Base-by-base conservation (phyloP, 192 early-diverging fungal species). In the Backusella westeae region DNA sequence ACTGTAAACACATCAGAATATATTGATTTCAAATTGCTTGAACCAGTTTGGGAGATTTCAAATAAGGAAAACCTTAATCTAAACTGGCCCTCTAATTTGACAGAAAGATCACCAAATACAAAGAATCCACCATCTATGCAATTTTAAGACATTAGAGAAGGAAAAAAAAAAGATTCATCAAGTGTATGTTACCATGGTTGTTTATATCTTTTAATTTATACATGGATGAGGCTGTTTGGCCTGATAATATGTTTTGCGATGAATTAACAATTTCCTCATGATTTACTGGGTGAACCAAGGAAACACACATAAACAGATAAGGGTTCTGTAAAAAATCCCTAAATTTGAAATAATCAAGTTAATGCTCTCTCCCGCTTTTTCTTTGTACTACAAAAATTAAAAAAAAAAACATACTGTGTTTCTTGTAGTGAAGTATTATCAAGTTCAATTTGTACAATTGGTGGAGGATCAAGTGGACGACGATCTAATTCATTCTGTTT, bases 221-320 rank as follows among this genome's bases (percentile, higher is more conserved):
- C 67, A 97, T 82, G 15, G 95, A 95, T 0, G 94, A 95, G 19
- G 96, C 94, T 15, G 96, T 92, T n/a, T 94, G 94, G 15, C 96
- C 96, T 5, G 94, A 92, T 38, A 95, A 90, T 15, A 93, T 92
- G 6, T 92, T 87, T 23, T 94, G 93, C 69, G 89, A 70, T 85
- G 90, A 87, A 84, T 93, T 80, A 36, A 83, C 77, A 42, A 95
- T 87, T 73, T 96, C 94, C 65, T 91, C 89, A 74, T 96, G 91
- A 70, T 92, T 91, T 14, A 89, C 87, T 66, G 87, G 84, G 73
- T 83, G 80, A 75, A 95, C 91, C 34, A 98, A 86, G 35, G 94
- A 94, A 19, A 93, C 95, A 84, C 95, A 98, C 95, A 97, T 95
- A 82, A 97, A 98, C 76, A 95, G 93, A 82, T 94, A 95, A 15